Base-by-base conservation (phyloP, 805 yeast genomes). In the Brettanomyces bruxellensis region DNA sequence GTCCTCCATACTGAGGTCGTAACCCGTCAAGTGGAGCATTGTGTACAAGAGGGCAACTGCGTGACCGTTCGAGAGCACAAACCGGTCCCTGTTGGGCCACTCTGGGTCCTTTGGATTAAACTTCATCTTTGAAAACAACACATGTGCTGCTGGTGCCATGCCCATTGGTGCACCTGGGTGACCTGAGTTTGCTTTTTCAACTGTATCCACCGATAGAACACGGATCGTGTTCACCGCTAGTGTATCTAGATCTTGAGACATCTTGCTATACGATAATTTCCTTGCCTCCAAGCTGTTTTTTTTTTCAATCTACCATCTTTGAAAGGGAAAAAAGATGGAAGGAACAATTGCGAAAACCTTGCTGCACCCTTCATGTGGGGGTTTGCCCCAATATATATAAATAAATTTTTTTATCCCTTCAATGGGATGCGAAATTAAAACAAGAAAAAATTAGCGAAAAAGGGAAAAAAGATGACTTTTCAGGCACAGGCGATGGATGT, bases 121-220 rank as follows among this genome's bases (percentile, higher is more conserved):
- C 59, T 71, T 83, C 84, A 90, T 75, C 62, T 78, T 78, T 67
- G 80, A 76, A 80, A 83, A 87, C 53, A 91, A 67, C 47, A 81
- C 83, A 69, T 91, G 97, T 52, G 97, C 95, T 50, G 90, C 83
- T 41, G 97, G 96, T 14, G 99, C 97, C 70, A 91, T 73, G 53
- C 98, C 98, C 79, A 91, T 81, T 60, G 98, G 98, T 45, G 99
- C 98, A 73, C 99, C 99, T 47, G 99, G 99, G 73, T 91, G 99
- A 56, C 99, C 99, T 50, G 96, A 84, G 71, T 91, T 85, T 60
- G 97, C 91, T 69, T 80, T 76, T 49, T 83, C 75, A 51, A 87
- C 95, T 54, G 86, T 81, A 67, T 91, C 99, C 46, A 86, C 86
- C 34, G 98, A 81, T 59, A 91, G 77, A 50, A 83, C 70, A 73